Base-by-base conservation (phyloP, 2,329 filamentous ascomycete species). In the Aspergillus sp. region DNA sequence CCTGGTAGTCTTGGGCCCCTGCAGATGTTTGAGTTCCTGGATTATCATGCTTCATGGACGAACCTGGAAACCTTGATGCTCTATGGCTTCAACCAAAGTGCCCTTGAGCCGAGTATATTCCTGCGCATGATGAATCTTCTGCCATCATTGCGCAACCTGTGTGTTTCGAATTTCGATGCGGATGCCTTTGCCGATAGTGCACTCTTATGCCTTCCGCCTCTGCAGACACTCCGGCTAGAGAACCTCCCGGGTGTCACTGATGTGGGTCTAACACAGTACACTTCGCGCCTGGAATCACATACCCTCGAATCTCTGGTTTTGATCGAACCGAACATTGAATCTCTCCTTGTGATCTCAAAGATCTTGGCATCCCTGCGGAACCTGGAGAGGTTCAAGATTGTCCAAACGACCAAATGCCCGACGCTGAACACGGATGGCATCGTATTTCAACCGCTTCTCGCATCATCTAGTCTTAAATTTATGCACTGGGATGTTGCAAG, bases 401-500 rank as follows among this genome's bases (percentile, higher is more conserved):
- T 83, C 4, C 86, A 88, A 64, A 70, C 69, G 46, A 76, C 81
- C 47, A 77, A 74, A 62, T 80, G 79, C 1, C 85, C 84, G 2
- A 78, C 74, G 8, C 68, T 84, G 19, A 75, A 78, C 3, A 68
- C 76, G 5, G 79, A 77, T 17, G 72, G 74, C 9, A 76, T 80
- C 54, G 68, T 83, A 23, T 78, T 82, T 58, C 79, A 81, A 60
- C 81, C 83, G 0, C 69, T 81, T 11, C 76, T 87, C 30, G 77
- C 78, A 6, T 85, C 84, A 0, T 71, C 74, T 3, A 79, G 73
- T n/a, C 74, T 88, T 11, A 76, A 76, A 57, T 81, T 79, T 63
- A 72, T 88, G 3, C 85, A 88, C 67, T 87, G 85, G 85, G 85
- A 87, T 66, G 70, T 81, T 41, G 74, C 76, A 4, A 75, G 77